Evolutionary conservation across 208 protist species (phyloP).

Genomic region (Wallacemonas sp.): DNA sequence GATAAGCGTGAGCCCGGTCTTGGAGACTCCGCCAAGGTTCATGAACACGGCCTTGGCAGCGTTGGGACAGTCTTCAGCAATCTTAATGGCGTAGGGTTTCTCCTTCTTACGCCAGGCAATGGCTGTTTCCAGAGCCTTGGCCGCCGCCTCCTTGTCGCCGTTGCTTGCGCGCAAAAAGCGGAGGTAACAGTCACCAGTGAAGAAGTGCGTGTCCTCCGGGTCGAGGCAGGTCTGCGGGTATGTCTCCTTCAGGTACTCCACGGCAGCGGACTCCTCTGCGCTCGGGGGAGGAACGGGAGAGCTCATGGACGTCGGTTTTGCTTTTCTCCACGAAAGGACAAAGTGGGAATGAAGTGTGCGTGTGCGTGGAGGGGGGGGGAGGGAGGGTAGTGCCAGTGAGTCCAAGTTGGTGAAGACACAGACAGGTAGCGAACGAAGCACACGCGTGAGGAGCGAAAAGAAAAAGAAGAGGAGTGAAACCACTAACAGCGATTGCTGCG

Average conservation of each 20-base stretch:
- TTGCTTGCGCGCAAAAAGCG: conserved; percentile 30
- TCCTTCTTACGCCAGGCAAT: conserved; percentile 31
- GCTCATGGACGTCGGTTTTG: no score
- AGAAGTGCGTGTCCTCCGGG: conserved; percentile 28
- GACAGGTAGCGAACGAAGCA: no score
- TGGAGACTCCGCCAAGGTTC: conserved; percentile 16
- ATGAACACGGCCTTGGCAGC: conserved; percentile 9
- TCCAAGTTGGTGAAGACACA: no score
- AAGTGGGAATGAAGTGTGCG: no score
- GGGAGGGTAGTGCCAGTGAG: no score
- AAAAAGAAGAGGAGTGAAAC: no score
- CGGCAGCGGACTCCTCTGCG: neutral
- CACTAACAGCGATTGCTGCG: no score
- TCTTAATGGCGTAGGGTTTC: conserved; percentile 29
- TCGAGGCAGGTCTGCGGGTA: conserved; percentile 15
- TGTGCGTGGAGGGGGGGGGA: no score
- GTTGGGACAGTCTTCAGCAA: conserved; percentile 7
- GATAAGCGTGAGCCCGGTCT: conserved; percentile 19
- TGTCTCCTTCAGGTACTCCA: conserved; percentile 11
- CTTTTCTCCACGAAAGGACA: no score
- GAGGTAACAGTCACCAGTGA: conserved; percentile 23
- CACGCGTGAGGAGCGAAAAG: no score
- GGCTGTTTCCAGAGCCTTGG: conserved; percentile 11
- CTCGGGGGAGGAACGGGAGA: neutral
- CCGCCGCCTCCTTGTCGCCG: conserved; percentile 18